phyloP scores from a whole-genome alignment of 1,284 basidiomycete genomes.

The Austropuccinia psidii region DNA sequence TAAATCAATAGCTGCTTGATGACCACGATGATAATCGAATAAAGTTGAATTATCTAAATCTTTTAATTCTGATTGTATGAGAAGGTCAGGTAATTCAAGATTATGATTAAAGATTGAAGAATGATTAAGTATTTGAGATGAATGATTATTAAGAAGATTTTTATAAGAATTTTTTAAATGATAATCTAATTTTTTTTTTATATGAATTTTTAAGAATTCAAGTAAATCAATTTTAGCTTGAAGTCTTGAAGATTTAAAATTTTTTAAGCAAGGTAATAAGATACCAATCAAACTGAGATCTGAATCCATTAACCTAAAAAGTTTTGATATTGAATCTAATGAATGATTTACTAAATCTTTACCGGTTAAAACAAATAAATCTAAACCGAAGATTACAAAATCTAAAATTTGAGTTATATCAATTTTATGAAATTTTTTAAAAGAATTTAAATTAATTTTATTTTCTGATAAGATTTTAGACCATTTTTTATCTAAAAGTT shows the following conservation, averaged over 20 bases:
- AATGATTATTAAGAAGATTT: background rate
- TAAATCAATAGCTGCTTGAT: background rate
- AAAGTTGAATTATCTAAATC: conserved; percentile 10
- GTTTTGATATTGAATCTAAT: conserved; percentile 3
- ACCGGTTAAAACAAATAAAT: conserved; percentile 22
- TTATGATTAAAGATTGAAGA: too few species aligned
- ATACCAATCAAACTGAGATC: conserved; percentile 28
- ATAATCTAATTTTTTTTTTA: background rate
- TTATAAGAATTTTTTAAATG: background rate
- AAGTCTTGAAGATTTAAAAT: background rate
- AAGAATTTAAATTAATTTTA: too few species aligned
- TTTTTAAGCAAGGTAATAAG: conserved; percentile 1
- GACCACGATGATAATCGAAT: conserved; percentile 7
- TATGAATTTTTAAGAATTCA: conserved; percentile 4
- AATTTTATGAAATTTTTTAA: conserved; percentile 1
- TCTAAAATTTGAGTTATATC: conserved; percentile 20
- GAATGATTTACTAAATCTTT: background rate
- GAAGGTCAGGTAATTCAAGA: conserved; percentile 27
- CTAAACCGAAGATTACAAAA: conserved; percentile 31
- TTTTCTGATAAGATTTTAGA: background rate
- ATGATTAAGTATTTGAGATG: background rate
- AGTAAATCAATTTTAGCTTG: conserved; percentile 23
- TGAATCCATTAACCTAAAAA: conserved; percentile 31
- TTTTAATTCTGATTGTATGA: conserved; percentile 20
- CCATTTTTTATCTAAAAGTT: conserved; percentile 23